Evolutionary conservation across 495 filamentous ascomycete species (phyloP), one percentile per base, ranked within the genome.

Genomic region (Trichoderma virens): DNA sequence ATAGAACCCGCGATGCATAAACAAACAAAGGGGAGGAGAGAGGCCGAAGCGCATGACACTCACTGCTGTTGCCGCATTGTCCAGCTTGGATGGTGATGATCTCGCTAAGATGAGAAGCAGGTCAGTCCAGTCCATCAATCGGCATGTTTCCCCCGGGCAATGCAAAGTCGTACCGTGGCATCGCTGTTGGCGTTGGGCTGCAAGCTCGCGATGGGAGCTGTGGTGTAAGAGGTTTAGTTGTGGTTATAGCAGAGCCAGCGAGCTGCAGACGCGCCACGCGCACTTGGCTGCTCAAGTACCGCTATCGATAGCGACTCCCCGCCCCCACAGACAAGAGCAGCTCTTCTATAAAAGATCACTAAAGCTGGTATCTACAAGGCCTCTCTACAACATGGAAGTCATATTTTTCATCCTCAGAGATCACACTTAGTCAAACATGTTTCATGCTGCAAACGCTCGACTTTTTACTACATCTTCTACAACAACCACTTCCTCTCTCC

Each of bases 71-170:
- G 83, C 94, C 94, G 85, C 94, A 98, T 76, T 98, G 94, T 83
- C 94, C 94, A 62, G 95, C 93, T 79, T 98, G 94, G 67, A 98
- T 90, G 41, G 95, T 98, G 76, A 98, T 98, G 73, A 98, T 98
- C 85, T 98, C 94, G 78, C 94, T 98, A 45, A 13, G 35, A 62
- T 3, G 5, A 47, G 8, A 8, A 47, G 20, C 3, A 18, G n/a
- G 5, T 47, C 43, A 47, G n/a, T 16, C 20, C 4, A 60, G 5
- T 25, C n/a, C 23, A 60, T 18, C 31, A n/a, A 20, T 60, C 56
- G 9, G 2, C 23, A 2, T 1, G 9, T 60, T 28, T 31, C 5
- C n/a, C n/a, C 8, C 1, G 2, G 18, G 7, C 16, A 30, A 56
- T 27, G 51, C 41, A 45, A 56, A 25, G 7, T 27, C 59, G 7